Evolutionary conservation across 768 basidiomycete species (phyloP), one percentile per base, ranked within the genome.

Genomic region (Tricholoma sp.): DNA sequence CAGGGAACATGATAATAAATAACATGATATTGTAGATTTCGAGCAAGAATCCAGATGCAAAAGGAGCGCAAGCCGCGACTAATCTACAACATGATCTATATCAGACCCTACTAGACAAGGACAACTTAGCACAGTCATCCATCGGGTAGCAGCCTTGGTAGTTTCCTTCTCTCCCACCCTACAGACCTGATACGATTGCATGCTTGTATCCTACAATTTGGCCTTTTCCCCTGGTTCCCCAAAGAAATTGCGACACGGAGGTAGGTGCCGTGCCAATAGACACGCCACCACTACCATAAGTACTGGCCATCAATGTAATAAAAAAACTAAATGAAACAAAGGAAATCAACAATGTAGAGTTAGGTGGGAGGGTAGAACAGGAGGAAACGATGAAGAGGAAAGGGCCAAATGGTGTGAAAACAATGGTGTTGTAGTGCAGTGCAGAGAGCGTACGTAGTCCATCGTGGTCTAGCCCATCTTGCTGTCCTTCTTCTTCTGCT

Each of bases 401-500:
- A 54, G 27, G 5, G 27, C 39, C 53, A 41, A 45, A 31, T 45
- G 52, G 27, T 45, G n/a, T n/a, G 59, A 63, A 53, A 54, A 64
- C 58, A 54, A 61, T 57, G 59, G 58, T 5, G 24, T 21, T 56
- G 59, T 24, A 47, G 46, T 50, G 47, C n/a, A 31, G 47, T 47
- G 37, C 32, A 34, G 47, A 61, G 55, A 59, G 56, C 59, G 59
- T 59, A 59, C 54, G 59, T 59, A 54, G 55, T 56, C 59, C 63
- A 52, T 58, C 57, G 56, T 53, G 34, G 50, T 60, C 59, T 67
- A 64, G 71, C 72, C 73, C 69, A 71, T 83, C 81, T 90, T 91
- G 77, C 78, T 84, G 65, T 89, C 91, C 81, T 94, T 94, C 85
- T 95, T 95, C 89, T 94, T 96, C 76, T 88, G 86, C 81, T 96